Evolutionary conservation across 2,329 filamentous ascomycete species (phyloP).

Genomic region (Zasmidium angulare): DNA sequence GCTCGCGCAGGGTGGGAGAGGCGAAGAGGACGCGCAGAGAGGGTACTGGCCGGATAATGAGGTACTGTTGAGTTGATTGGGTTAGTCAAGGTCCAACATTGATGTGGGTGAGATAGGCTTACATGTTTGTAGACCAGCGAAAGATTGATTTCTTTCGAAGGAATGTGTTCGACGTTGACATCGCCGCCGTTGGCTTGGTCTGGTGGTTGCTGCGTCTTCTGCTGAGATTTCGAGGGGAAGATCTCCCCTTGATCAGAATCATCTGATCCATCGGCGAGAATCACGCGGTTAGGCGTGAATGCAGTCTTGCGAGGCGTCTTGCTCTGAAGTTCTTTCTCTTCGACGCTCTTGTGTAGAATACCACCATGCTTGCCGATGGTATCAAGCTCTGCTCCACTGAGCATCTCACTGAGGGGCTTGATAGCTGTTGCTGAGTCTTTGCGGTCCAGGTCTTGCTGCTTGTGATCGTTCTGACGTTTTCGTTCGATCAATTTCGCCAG

Average conservation of each 20-base stretch:
- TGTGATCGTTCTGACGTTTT: background rate
- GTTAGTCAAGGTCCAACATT: background rate
- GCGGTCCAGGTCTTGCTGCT: conserved; percentile 26
- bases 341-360: conserved; percentile 4
- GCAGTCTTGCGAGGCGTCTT: background rate
- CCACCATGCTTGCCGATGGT: conserved; percentile 12
- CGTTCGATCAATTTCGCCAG: conserved; percentile 35
- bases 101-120: background rate
- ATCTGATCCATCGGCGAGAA: conserved; percentile 15
- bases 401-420: conserved; percentile 18
- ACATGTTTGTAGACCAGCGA: conserved; percentile 17
- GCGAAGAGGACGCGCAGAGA: conserved; percentile 12
- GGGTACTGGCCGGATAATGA: conserved; percentile 8
- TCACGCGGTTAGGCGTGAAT: conserved; percentile 4
- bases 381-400: conserved; percentile 12
- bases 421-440: background rate
- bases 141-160: conserved; percentile 9
- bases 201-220: background rate
- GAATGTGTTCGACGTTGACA: background rate
- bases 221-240: background rate
- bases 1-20: conserved; percentile 6
- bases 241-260: conserved; percentile 8
- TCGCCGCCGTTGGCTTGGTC: background rate
- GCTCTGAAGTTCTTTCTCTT: conserved; percentile 9
- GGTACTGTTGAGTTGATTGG: background rate